These are phyloP conservation scores for Botrytis cinerea DNA, from an alignment of 2,329 filamentous ascomycete species.

Conservation along the genomic window DNA sequence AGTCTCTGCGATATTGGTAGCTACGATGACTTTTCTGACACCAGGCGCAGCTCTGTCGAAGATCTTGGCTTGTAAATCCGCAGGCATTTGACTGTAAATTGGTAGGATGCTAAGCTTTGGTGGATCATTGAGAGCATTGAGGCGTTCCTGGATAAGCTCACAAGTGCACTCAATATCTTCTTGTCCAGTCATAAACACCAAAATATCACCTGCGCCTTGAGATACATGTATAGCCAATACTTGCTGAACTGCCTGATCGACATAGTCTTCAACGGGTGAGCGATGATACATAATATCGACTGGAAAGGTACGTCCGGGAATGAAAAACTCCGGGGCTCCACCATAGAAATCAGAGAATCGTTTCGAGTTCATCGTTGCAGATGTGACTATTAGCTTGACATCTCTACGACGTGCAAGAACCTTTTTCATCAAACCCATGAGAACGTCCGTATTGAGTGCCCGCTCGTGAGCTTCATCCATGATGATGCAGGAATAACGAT, in stretches of 20 bases:
- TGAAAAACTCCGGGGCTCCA: constrained; percentile 93
- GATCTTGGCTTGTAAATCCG: constrained; percentile 95
- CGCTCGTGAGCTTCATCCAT: constrained; percentile 99
- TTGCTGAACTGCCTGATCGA: constrained; percentile 95
- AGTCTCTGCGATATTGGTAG: constrained; percentile 97
- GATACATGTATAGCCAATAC: constrained; percentile 95
- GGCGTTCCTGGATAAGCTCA: constrained; percentile 83
- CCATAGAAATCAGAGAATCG: constrained; percentile 95
- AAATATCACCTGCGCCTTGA: constrained; percentile 87
- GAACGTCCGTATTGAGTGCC: constrained; percentile 91
- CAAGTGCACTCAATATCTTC: constrained; percentile 98
- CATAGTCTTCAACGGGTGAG: constrained; percentile 95
- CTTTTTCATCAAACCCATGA: constrained; percentile 98
- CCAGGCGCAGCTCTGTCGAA: constrained; percentile 90
- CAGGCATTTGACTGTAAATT: constrained; percentile 99
- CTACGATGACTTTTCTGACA: constrained; percentile 95
- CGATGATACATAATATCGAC: constrained; percentile 96
- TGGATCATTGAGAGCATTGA: constrained; percentile 88
- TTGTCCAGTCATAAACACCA: constrained; percentile 99
- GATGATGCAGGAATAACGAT: constrained; percentile 96
- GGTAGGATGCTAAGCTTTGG: constrained; percentile 92
- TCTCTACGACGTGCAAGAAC: constrained; percentile 86
- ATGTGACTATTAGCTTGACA: constrained; percentile 94
- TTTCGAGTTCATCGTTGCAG: constrained; percentile 97
- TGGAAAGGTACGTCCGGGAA: constrained; percentile 93